Base-by-base conservation (phyloP, 805 yeast genomes). In the Myxozyma vanderwaltii region DNA sequence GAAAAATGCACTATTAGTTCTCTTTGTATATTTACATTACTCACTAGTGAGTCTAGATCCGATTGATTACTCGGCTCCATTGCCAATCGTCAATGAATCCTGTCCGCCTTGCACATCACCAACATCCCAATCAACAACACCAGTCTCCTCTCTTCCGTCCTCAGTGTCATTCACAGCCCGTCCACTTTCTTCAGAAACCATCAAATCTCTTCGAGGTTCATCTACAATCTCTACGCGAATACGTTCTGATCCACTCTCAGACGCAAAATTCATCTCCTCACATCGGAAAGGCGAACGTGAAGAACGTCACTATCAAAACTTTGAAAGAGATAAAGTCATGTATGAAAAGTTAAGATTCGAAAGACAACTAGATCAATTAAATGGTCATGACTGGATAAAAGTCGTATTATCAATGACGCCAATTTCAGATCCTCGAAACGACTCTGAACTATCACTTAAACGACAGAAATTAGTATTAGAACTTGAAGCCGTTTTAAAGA, bases 301-400 rank as follows among this genome's bases (percentile, higher is more conserved):
- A 41, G 65, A 62, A 23, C 46, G 49, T 12, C 65, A 54, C 31
- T 45, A 49, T 31, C 65, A 54, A 47, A 62, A 54, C 17, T 36
- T 59, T 19, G 65, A 62, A 27, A 54, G 64, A 13, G 65, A 62
- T 44, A 47, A 43, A 46, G 48, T 59, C 41, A 54, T 62, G 64
- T 62, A 62, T 48, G 61, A 59, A 17, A 58, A 55, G 17, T 51
- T 59, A 5, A 57, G 61, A 24, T 24, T 54, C 8, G 64, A 59
- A 41, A 52, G 63, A 13, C 61, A 59, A 29, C 41, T 62, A 3
- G 65, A 62, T 31, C 27, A 45, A 17, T 48, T 62, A 12, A 48
- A 27, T 21, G 61, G 64, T 10, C 58, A 19, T 24, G 60, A 62
- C 19, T 62, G 65, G 65, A 24, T 38, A n/a, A 59, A 55, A 33